phyloP scores from a whole-genome alignment of 768 basidiomycete genomes.

The Dentipellis fragilis region DNA sequence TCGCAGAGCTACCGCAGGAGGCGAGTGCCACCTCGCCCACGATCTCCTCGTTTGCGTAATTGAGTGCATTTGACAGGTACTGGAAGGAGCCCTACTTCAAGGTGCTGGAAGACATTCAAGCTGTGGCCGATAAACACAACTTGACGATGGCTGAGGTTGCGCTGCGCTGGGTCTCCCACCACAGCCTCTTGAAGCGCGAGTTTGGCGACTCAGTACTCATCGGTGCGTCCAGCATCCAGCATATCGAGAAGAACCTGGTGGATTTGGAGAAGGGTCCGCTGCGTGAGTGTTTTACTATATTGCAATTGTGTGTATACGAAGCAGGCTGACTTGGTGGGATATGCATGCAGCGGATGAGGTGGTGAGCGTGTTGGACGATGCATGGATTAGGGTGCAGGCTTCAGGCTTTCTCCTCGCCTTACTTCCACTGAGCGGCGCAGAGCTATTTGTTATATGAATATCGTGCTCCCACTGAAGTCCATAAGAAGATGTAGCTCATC shows the following conservation, averaged over 20 bases:
- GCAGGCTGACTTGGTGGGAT: background rate
- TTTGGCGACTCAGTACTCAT: conserved; percentile 45
- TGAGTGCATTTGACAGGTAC: conserved; percentile 24
- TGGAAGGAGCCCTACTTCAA: conserved; percentile 47
- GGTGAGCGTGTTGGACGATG: conserved; percentile 12
- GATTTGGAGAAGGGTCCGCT: conserved; percentile 51
- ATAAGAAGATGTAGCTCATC: too few species aligned
- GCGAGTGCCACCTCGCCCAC: background rate
- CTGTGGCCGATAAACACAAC: conserved; percentile 26
- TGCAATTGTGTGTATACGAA: background rate
- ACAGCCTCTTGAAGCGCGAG: conserved; percentile 37
- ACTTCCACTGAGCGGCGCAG: background rate
- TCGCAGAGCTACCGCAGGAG: conserved; percentile 14
- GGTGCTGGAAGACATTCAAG: conserved; percentile 33
- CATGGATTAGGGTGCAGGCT: conserved; percentile 11
- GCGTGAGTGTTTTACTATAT: conserved; percentile 22
- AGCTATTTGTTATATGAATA: too few species aligned
- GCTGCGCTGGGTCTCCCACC: conserved; percentile 39
- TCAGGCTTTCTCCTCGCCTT: conserved; percentile 7
- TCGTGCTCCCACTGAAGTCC: too few species aligned
- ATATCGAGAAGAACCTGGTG: conserved; percentile 44
- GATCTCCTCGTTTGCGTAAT: background rate
- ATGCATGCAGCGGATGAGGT: conserved; percentile 13
- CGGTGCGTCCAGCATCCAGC: conserved; percentile 48
- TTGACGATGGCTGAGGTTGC: conserved; percentile 32